These are phyloP conservation scores for Psilocybe tampanensis DNA, from an alignment of 768 basidiomycete species.

Conservation along the genomic window DNA sequence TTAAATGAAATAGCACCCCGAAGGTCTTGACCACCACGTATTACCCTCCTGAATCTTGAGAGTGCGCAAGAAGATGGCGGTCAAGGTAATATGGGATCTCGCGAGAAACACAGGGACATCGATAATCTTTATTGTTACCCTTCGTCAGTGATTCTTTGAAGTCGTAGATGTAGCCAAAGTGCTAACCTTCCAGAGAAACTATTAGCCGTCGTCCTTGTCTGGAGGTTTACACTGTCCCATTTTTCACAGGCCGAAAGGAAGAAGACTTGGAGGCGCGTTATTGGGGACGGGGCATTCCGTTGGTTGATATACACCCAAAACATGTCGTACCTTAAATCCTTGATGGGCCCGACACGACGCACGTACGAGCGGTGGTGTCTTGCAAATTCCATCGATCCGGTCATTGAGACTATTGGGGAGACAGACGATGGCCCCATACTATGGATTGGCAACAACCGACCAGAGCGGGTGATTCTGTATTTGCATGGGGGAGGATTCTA, in stretches of 20 bases:
- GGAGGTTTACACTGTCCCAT: not conserved
- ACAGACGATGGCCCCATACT: constrained; percentile 4
- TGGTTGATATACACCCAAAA: constrained; percentile 10
- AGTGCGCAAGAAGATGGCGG: not conserved
- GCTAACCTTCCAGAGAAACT: not conserved
- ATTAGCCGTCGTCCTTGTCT: constrained; percentile 5
- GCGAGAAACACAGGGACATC: not conserved
- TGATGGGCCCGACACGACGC: constrained; percentile 4
- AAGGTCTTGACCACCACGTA: constrained; percentile 5
- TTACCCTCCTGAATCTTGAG: not conserved
- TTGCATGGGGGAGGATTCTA: constrained; percentile 19
- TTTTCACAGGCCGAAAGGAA: not conserved
- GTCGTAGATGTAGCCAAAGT: not conserved
- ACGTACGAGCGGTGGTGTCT: constrained; percentile 12
- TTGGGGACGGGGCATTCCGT: constrained; percentile 11
- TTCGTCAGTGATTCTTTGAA: constrained; percentile 4
- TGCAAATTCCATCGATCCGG: not conserved
- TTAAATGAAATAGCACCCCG: constrained; percentile 4
- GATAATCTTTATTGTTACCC: constrained; percentile 1
- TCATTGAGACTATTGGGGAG: constrained; percentile 8
- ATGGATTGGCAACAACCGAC: constrained; percentile 15
- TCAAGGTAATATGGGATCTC: constrained; percentile 1
- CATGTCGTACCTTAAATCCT: not conserved
- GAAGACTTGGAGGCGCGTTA: constrained; percentile 15
- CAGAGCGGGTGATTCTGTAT: constrained; percentile 16